Percentiles rank a stretch among this genome's conserved stretches.
Conservation (phyloP, 371 early-diverging fungal genomes). For the Dichotomocladium elegans region DNA sequence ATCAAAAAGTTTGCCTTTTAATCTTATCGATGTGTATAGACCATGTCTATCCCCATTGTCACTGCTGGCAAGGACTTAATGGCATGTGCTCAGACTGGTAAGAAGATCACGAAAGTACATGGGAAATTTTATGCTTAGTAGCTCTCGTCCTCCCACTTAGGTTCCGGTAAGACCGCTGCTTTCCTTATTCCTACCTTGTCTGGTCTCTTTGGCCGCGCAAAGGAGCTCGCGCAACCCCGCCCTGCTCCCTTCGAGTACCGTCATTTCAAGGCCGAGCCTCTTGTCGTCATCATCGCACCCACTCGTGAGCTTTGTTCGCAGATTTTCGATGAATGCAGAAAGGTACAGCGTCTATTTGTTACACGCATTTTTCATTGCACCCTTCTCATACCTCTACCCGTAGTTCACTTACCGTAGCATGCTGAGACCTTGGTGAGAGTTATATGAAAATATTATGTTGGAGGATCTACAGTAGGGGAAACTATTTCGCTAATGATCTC, state of each 20-base stretch:
- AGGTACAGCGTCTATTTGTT: conserved; percentile 9
- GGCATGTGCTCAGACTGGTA: conserved; percentile 83
- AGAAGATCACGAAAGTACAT: not conserved
- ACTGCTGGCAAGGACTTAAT: conserved; percentile 65
- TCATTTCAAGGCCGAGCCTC: conserved; percentile 27
- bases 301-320: conserved; percentile 48
- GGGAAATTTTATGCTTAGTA: not conserved
- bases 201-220: conserved; percentile 28
- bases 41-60: conserved; percentile 65
- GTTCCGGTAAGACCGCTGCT: conserved; percentile 75
- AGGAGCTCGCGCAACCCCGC: conserved; percentile 20
- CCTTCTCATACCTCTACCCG: not conserved
- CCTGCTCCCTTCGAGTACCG: conserved; percentile 27
- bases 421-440: conserved; percentile 26
- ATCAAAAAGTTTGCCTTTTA: not conserved
- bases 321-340: conserved; percentile 23
- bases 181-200: conserved; percentile 63
- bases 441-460: no score
- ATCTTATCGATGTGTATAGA: conserved; percentile 21
- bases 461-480: no score
- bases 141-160: conserved; percentile 11
- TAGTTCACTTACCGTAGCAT: conserved; percentile 24
- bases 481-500: not conserved
- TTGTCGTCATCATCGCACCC: conserved; percentile 42
- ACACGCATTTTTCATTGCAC: not conserved